Evolutionary conservation across 352 stramenopile genomes (phyloP), one percentile per base, ranked within the genome.

Genomic region (Phytophthora idaei): DNA sequence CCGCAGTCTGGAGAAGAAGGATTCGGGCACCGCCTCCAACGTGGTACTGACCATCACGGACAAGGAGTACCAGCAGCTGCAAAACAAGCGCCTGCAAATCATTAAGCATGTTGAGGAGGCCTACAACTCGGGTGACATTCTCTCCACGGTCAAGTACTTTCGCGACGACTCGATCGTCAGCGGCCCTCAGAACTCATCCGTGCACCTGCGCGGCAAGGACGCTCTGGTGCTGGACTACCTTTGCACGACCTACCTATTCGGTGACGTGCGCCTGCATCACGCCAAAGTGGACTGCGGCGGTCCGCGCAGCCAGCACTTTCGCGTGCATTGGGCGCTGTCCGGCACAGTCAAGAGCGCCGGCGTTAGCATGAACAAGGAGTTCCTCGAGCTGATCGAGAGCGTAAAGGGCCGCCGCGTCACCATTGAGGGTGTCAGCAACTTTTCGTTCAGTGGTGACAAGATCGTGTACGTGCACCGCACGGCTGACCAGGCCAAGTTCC

Each of bases 101-200:
- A 95, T 95, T 57, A 89, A 93, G 63, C 79, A 78, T 41, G 76
- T 95, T 7, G 83, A 93, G 49, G 76, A 90, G 27, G 85, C 87
- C 28, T 95, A 94, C 74, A 94, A 94, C 70, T 81, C 74, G 36
- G 81, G 83, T 7, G 84, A 93, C 56, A 93, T 95, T 34, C 72
- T 89, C 11, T 82, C 85, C 17, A 92, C 81, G 34, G 76, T 93
- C 57, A 74, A 92, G 69, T 87, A 90, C 63, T 87, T 95, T 48
- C 87, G 87, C n/a, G 87, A 95, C 61, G 87, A 95, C 65, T 95
- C 87, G 69, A 95, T 95, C 64, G 84, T 95, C 36, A 92, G 83
- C 45, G 87, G 87, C 0, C 85, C 87, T 27, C 87, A 95, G 73
- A 95, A 95, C 75, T 93, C 85, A 34, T 92, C 83, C 9, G 85